Conservation (phyloP, 2,329 filamentous ascomycete genomes). For the Phaeosphaeria sp. region DNA sequence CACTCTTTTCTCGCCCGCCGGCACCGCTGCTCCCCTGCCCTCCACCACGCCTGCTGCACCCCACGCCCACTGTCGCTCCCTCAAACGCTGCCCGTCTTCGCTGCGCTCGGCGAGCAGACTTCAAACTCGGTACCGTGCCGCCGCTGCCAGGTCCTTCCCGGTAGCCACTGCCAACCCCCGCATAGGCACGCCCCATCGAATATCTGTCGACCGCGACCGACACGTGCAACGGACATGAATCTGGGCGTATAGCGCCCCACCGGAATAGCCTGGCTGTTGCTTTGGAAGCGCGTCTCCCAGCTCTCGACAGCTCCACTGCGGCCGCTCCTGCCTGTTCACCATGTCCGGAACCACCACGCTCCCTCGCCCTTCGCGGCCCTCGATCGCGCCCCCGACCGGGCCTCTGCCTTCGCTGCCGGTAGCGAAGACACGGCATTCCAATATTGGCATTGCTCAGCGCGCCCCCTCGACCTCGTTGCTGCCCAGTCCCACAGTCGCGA, state of each 20-base stretch:
- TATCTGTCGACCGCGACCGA: slow-evolving; percentile 6
- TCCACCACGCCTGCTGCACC: slow-evolving; percentile 4
- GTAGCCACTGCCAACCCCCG: slow-evolving; percentile 6
- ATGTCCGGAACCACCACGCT: slow-evolving; percentile 63
- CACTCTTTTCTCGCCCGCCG: background rate
- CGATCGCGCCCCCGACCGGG: slow-evolving; percentile 71
- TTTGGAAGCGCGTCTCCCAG: slow-evolving; percentile 14
- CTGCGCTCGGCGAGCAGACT: slow-evolving; percentile 4
- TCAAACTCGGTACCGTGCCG: slow-evolving; percentile 10
- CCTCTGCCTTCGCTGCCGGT: slow-evolving; percentile 77
- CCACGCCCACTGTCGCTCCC: background rate
- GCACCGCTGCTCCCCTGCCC: background rate
- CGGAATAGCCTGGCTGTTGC: slow-evolving; percentile 16
- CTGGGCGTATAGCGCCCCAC: slow-evolving; percentile 23
- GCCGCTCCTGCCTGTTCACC: slow-evolving; percentile 9
- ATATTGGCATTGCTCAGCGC: slow-evolving; percentile 35
- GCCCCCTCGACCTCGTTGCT: slow-evolving; percentile 35
- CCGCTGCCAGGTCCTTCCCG: slow-evolving; percentile 18
- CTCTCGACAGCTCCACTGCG: slow-evolving; percentile 6
- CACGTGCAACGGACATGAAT: slow-evolving; percentile 34
- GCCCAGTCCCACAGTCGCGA: slow-evolving; percentile 27
- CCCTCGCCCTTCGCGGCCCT: slow-evolving; percentile 67
- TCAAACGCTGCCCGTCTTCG: slow-evolving; percentile 1
- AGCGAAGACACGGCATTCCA: slow-evolving; percentile 70
- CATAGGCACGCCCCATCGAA: slow-evolving; percentile 2